Conservation (phyloP, 768 basidiomycete species). For the Clavaria fumosa region DNA sequence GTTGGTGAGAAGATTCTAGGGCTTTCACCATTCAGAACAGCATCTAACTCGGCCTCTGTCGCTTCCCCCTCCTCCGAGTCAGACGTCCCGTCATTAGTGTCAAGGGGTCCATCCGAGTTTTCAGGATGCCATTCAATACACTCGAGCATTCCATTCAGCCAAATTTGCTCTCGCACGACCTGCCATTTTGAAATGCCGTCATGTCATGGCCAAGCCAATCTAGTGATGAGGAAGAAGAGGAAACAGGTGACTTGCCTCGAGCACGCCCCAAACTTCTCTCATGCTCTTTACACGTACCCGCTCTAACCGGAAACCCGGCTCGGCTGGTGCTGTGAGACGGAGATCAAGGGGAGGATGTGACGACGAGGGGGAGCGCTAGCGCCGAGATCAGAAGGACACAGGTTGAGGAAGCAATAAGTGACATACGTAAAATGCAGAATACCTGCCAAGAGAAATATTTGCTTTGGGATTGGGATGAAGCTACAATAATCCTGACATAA, state of each 20-base stretch:
- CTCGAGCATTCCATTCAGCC: conserved; percentile 60
- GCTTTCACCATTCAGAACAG: conserved; percentile 43
- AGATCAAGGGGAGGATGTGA: conserved; percentile 56
- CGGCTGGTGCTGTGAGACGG: conserved; percentile 50
- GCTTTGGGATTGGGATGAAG: conserved; percentile 43
- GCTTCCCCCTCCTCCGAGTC: conserved; percentile 21
- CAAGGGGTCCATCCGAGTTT: conserved; percentile 19
- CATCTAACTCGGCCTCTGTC: conserved; percentile 42
- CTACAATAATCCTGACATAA: too few relatives aligned
- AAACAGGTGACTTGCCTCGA: conserved; percentile 40
- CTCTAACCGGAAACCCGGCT: conserved; percentile 63
- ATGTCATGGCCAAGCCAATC: conserved; percentile 2
- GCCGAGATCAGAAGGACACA: conserved; percentile 1
- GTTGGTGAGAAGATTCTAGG: background rate
- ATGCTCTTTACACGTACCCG: conserved; percentile 55
- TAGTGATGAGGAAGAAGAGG: conserved; percentile 1
- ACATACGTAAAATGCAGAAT: conserved; percentile 54
- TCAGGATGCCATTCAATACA: conserved; percentile 52
- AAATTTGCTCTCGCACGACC: conserved; percentile 73
- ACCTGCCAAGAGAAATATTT: conserved; percentile 39
- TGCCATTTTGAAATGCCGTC: conserved; percentile 12
- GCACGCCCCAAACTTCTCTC: conserved; percentile 58
- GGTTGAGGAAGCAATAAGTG: conserved; percentile 1
- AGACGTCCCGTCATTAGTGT: conserved; percentile 15
- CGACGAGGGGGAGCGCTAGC: conserved; percentile 47